phyloP scores from a whole-genome alignment of 345 rosid species.

The Salix suchowensis region DNA sequence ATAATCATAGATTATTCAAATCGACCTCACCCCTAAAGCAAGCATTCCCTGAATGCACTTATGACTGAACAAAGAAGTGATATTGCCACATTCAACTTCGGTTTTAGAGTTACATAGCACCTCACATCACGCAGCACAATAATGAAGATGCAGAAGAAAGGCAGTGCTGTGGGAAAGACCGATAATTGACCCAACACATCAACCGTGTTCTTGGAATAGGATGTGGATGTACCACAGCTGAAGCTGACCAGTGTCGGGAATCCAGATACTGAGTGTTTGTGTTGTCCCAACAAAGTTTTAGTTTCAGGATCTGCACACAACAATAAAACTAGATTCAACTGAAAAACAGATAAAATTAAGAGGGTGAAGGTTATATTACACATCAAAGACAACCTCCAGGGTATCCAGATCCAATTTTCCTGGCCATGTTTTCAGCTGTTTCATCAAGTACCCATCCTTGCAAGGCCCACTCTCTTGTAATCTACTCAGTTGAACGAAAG shows the following conservation, averaged over 20 bases:
- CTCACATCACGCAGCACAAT: neutral
- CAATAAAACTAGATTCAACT: slow-evolving; percentile 4
- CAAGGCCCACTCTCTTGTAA: slow-evolving; percentile 86
- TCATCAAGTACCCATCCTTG: slow-evolving; percentile 80
- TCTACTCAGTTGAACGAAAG: slow-evolving; percentile 39
- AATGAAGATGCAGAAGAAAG: neutral
- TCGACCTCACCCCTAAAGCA: neutral
- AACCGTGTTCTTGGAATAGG: slow-evolving; percentile 53
- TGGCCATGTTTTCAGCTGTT: slow-evolving; percentile 58
- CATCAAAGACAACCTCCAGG: slow-evolving; percentile 65
- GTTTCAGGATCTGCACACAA: slow-evolving; percentile 70
- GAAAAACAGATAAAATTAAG: neutral
- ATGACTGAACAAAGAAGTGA: neutral
- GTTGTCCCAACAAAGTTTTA: slow-evolving; percentile 75
- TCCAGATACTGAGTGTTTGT: slow-evolving; percentile 77
- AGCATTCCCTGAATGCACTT: neutral
- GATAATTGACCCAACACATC: slow-evolving; percentile 68
- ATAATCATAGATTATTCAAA: neutral
- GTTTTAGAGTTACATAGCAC: neutral
- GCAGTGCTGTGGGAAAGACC: neutral
- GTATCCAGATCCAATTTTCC: slow-evolving; percentile 92
- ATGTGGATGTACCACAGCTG: slow-evolving; percentile 93
- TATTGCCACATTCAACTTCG: neutral
- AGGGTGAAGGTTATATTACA: neutral
- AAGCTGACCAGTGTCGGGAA: slow-evolving; percentile 86